Percentiles rank a stretch among this genome's conserved stretches.
Conservation (phyloP, 345 rosid genomes). For the Excoecaria agallocha region DNA sequence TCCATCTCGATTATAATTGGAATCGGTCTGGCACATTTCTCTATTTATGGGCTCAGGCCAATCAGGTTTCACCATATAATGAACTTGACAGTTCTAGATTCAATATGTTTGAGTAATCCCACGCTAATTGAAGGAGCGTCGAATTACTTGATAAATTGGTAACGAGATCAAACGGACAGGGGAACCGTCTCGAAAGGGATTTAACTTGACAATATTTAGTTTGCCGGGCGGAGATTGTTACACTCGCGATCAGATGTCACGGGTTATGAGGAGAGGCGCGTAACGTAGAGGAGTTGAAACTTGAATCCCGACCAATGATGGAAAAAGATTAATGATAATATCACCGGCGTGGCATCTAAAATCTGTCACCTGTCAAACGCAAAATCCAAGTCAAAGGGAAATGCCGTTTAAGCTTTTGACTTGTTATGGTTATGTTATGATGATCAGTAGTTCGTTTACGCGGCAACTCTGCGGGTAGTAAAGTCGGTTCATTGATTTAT, state of each 20-base stretch:
- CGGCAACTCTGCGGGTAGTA: conserved; percentile 1
- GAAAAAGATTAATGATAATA: background rate
- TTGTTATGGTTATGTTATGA: no score
- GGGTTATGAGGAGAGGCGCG: background rate
- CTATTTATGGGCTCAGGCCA: background rate
- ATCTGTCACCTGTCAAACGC: background rate
- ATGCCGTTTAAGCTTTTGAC: background rate
- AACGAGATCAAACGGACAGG: conserved; percentile 7
- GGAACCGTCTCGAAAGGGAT: background rate
- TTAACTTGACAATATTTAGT: background rate
- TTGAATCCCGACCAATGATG: background rate
- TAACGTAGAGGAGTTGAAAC: conserved; percentile 3
- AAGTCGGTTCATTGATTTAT: background rate
- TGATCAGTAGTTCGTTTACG: no score
- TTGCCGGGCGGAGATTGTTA: background rate
- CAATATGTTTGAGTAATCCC: conserved; percentile 4
- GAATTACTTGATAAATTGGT: background rate
- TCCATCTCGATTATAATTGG: conserved; percentile 6
- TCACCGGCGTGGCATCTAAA: background rate
- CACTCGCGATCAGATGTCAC: conserved; percentile 9
- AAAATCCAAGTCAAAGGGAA: background rate
- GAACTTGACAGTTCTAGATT: conserved; percentile 7
- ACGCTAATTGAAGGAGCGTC: conserved; percentile 14
- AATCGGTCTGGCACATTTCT: background rate
- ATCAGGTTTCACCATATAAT: background rate